Conservation (phyloP, 2,329 filamentous ascomycete species). For the Fusarium luffae region DNA sequence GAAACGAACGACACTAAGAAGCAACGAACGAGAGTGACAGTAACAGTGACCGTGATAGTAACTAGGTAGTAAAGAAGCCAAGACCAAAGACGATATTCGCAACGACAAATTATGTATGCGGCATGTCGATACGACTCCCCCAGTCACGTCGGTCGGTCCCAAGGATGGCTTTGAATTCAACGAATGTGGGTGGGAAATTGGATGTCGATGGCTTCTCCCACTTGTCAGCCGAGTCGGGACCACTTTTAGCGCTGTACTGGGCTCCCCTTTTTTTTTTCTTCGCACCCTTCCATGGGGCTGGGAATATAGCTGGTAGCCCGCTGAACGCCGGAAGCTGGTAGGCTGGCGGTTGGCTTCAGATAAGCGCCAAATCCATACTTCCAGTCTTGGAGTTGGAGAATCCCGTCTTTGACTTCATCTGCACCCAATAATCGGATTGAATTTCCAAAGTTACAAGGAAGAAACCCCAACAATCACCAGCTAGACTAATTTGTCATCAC, state of each 20-base stretch:
- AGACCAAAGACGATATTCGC: conserved; percentile 5
- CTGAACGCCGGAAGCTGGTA: background rate
- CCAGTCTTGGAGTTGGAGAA: conserved; percentile 21
- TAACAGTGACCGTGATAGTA: background rate
- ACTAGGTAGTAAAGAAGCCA: conserved; percentile 6
- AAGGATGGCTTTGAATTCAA: conserved; percentile 26
- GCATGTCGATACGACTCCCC: conserved; percentile 30
- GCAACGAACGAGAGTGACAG: conserved; percentile 17
- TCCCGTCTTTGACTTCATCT: background rate
- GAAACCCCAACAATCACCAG: conserved; percentile 8
- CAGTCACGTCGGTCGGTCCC: conserved; percentile 19
- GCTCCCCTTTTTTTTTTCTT: conserved; percentile 34
- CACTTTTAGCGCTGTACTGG: conserved; percentile 38
- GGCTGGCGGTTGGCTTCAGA: conserved; percentile 5
- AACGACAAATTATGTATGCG: conserved; percentile 13
- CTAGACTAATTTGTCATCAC: conserved; percentile 2
- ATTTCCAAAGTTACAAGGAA: conserved; percentile 14
- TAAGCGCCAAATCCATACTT: conserved; percentile 32
- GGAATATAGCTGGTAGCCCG: background rate
- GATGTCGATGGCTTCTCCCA: conserved; percentile 45
- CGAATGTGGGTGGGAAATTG: conserved; percentile 44
- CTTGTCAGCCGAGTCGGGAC: conserved; percentile 39
- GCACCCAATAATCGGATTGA: conserved; percentile 11
- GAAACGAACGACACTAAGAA: conserved; percentile 1
- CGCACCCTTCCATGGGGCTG: conserved; percentile 12